These are phyloP conservation scores for Hymenoscyphus salicellus DNA, from an alignment of 2,329 filamentous ascomycete species.

Conservation along the genomic window DNA sequence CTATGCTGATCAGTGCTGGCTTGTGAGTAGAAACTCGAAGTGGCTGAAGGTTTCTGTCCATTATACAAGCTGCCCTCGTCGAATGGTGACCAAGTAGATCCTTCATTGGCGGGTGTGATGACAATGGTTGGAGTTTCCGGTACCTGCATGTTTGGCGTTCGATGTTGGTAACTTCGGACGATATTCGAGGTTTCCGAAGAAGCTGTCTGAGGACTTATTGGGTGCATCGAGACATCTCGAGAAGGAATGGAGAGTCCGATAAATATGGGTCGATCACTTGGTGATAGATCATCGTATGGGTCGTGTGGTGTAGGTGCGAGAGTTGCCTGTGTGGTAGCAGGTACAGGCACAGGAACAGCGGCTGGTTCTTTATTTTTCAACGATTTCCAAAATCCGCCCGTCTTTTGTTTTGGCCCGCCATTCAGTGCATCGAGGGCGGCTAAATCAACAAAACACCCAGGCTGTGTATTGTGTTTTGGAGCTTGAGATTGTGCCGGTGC, in stretches of 20 bases:
- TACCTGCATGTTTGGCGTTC: slow-evolving; percentile 21
- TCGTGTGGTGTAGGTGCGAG: slow-evolving; percentile 19
- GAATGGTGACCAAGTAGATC: slow-evolving; percentile 33
- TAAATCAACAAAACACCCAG: slow-evolving; percentile 47
- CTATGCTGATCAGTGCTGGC: slow-evolving; percentile 40
- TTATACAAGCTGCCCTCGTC: slow-evolving; percentile 17
- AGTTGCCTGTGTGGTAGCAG: background rate
- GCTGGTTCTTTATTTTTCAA: slow-evolving; percentile 25
- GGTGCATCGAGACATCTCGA: slow-evolving; percentile 45
- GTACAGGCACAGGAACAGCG: background rate
- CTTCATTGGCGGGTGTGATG: slow-evolving; percentile 50
- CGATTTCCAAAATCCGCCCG: slow-evolving; percentile 33
- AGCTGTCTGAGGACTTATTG: slow-evolving; percentile 49
- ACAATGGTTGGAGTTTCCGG: slow-evolving; percentile 49
- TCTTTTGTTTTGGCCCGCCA: slow-evolving; percentile 21
- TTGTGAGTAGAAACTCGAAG: slow-evolving; percentile 54
- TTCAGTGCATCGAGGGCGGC: slow-evolving; percentile 59
- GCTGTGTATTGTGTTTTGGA: slow-evolving; percentile 20
- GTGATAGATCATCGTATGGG: slow-evolving; percentile 53
- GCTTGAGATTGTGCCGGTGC: slow-evolving; percentile 41
- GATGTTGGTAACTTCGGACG: slow-evolving; percentile 25
- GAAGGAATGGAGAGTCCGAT: slow-evolving; percentile 68
- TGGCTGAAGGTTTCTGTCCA: slow-evolving; percentile 16
- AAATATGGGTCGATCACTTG: slow-evolving; percentile 67
- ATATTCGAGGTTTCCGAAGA: slow-evolving; percentile 29